Evolutionary conservation across 768 basidiomycete genomes (phyloP), one percentile per base, ranked within the genome.

Genomic region (Erythrobasidium yunnanense): DNA sequence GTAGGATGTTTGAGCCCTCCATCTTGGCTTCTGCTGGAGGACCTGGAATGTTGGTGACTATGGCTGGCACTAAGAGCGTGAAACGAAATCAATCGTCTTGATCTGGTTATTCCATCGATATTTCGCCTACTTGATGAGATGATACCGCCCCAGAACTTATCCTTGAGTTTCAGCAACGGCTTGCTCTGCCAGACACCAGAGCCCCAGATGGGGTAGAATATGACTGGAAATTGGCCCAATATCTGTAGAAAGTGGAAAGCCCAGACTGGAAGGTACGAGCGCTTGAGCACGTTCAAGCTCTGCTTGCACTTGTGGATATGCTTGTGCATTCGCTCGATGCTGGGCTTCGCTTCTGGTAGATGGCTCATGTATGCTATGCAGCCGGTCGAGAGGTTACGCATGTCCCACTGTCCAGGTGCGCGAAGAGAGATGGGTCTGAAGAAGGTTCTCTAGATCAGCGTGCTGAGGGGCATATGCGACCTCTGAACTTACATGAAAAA

Each of bases 321-420:
- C 46, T 32, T 32, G 30, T 63, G 60, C 4, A 63, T 63, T 22
- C 42, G 47, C 27, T 29, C 18, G 17, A 38, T 35, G 2, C 32
- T 50, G n/a, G 60, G 60, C 3, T 33, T 7, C 11, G 29, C 49
- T 49, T 63, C 32, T 5, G 46, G 49, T 7, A 63, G 25, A 32
- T 63, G 60, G 17, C 23, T 51, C 5, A 63, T 17, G 33, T 63
- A 63, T 18, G 49, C 47, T 49, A 51, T 2, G 18, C 27, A 27
- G 18, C 60, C 60, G 5, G 60, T 63, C 2, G 47, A 50, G 7
- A 63, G 49, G 47, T 63, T 63, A 4, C 60, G 60, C 60, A 63
- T 63, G 30, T 63, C 60, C 60, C 60, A 63, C 27, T 63, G 60
- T 2, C 60, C 60, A n/a, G 60, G 60, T 29, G 17, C 60, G n/a